Evolutionary conservation across 2,329 filamentous ascomycete species (phyloP).

Genomic region (Trichoderma sp.): DNA sequence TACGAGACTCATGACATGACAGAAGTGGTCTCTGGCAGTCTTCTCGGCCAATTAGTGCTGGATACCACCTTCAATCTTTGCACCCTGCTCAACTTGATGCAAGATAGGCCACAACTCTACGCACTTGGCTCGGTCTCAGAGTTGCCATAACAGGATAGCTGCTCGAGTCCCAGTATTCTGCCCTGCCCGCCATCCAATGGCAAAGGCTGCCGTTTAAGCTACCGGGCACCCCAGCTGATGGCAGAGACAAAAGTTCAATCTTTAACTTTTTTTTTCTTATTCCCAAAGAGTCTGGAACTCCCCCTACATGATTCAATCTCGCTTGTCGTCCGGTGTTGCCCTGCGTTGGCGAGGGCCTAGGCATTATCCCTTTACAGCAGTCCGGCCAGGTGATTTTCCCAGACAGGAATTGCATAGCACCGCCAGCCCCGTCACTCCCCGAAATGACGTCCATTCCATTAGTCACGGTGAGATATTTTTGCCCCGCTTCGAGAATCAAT

Average conservation of each 20-base stretch:
- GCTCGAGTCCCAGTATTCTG: neutral
- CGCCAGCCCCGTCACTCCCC: neutral
- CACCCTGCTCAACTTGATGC: neutral
- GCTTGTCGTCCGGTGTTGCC: slow-evolving; percentile 9
- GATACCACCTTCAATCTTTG: neutral
- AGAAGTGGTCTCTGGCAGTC: neutral
- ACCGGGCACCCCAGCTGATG: neutral
- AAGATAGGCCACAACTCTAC: neutral
- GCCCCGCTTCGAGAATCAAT: slow-evolving; percentile 4
- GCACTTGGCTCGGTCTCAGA: neutral
- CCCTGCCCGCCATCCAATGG: neutral
- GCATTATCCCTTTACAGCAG: slow-evolving; percentile 6
- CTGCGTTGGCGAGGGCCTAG: neutral
- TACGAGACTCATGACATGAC: neutral
- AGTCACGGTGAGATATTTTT: neutral
- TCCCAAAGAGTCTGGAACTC: neutral
- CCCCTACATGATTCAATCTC: slow-evolving; percentile 16
- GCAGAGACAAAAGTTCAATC: neutral
- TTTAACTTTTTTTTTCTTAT: neutral
- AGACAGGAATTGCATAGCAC: neutral
- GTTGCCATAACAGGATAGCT: neutral
- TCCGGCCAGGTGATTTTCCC: neutral
- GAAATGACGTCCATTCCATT: neutral
- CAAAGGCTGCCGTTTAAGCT: neutral
- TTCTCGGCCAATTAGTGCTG: neutral